Conservation (phyloP, 148 eudicot species). For the Dianthus caryophyllus region DNA sequence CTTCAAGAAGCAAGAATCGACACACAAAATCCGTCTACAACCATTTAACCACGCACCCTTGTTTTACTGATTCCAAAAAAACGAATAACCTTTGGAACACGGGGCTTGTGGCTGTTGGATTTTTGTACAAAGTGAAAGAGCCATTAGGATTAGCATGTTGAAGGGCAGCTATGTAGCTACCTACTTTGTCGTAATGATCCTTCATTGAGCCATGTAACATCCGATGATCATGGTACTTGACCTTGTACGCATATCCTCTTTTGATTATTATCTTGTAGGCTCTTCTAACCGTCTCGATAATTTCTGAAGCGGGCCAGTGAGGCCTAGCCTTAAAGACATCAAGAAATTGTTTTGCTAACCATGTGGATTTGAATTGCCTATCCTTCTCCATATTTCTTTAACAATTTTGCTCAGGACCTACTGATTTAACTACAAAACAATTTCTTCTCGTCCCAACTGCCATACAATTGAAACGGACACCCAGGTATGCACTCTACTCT, state of each 20-base stretch:
- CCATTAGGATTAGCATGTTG: background rate
- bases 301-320: background rate
- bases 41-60: background rate
- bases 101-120: background rate
- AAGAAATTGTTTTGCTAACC: background rate
- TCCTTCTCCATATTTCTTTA: background rate
- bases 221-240: background rate
- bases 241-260: background rate
- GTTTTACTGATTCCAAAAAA: background rate
- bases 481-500: background rate
- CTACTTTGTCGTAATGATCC: background rate
- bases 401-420: background rate
- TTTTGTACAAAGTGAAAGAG: background rate
- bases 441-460: background rate
- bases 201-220: conserved; percentile 1
- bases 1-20: conserved; percentile 10
- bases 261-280: background rate
- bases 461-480: background rate
- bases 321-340: background rate
- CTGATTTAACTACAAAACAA: background rate
- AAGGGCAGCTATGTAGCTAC: background rate
- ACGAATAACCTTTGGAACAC: background rate
- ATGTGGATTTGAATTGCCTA: background rate
- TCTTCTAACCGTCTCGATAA: background rate
- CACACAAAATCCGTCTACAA: background rate